A percentile compares a stretch with the other conserved stretches of the same genome.
These are phyloP conservation scores for Naganishia albida DNA, from an alignment of 1,284 basidiomycete genomes.

Conservation along the genomic window DNA sequence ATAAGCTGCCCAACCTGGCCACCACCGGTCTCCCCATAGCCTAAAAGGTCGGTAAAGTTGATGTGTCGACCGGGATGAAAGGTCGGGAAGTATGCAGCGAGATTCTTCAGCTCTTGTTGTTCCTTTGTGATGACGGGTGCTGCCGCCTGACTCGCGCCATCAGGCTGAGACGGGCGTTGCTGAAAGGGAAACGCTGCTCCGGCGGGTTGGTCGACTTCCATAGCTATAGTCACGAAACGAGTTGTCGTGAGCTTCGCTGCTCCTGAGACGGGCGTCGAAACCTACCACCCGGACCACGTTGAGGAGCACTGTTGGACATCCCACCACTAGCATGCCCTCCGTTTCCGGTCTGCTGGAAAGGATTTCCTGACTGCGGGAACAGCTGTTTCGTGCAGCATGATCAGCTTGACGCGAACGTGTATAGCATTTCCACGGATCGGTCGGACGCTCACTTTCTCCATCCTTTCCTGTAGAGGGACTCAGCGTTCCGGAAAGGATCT, in stretches of 20 bases:
- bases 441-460: too few species aligned
- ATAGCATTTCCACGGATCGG: too few species aligned
- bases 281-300: neutral
- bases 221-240: neutral
- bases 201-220: slow-evolving; percentile 5
- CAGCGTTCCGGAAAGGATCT: too few species aligned
- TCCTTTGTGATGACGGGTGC: slow-evolving; percentile 6
- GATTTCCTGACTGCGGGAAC: too few species aligned
- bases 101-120: slow-evolving; percentile 8
- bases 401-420: too few species aligned
- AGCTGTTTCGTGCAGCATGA: too few species aligned
- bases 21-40: slow-evolving; percentile 2
- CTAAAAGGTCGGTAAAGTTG: slow-evolving; percentile 14
- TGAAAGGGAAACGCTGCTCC: neutral
- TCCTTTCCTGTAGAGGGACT: too few species aligned
- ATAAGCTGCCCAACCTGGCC: neutral
- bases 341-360: too few species aligned
- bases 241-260: too few species aligned
- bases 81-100: slow-evolving; percentile 18
- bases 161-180: neutral
- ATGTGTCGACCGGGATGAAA: slow-evolving; percentile 9
- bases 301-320: neutral
- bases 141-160: neutral
- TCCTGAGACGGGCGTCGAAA: too few species aligned
- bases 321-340: too few species aligned